Evolutionary conservation across 306 rosid genomes (phyloP), one percentile per base, ranked within the genome.

Genomic region (Cicer cuneatum): DNA sequence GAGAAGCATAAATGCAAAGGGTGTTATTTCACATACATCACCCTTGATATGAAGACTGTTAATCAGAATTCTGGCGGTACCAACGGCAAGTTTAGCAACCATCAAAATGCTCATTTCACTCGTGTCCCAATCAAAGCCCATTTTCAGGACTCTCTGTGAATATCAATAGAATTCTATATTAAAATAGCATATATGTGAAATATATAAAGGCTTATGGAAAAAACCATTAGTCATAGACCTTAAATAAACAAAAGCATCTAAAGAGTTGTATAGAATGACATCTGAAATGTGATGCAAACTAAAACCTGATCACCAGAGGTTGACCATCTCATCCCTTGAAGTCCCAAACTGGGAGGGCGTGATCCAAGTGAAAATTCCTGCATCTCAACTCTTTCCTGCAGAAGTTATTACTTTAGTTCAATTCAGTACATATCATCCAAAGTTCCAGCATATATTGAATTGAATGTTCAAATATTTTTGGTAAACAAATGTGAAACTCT

Each of bases 41-140:
- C 99, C 99, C 87, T 87, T 95, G 57, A 95, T 85, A 83, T 95
- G 99, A 74, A 95, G 91, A 82, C 96, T 92, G 77, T 95, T 92
- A 51, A 95, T 89, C 71, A 90, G 96, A 79, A 95, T 90, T 85
- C 98, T 88, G 54, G 98, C 98, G 51, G 99, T 90, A 73, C 99
- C 98, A 43, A 82, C 47, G 13, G 89, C 92, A 72, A 95, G 91
- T 84, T 92, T 95, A 7, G 93, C 99, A 57, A 79, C 95, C 88
- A 95, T 54, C 85, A 95, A 71, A 84, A 92, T 86, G 69, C 97
- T 90, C 92, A 95, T 87, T 59, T 92, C 99, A 70, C 79, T 86
- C 60, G 99, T 89, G 83, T 95, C 90, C 99, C 99, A 95, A 83
- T 95, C 98, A 76, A 95, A 87, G 56, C 94, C 91, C 71, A 95